Percentiles rank a stretch among this genome's conserved stretches.
phyloP scores from a whole-genome alignment of 2,329 filamentous ascomycete genomes.

The Aureobasidium subglaciale region DNA sequence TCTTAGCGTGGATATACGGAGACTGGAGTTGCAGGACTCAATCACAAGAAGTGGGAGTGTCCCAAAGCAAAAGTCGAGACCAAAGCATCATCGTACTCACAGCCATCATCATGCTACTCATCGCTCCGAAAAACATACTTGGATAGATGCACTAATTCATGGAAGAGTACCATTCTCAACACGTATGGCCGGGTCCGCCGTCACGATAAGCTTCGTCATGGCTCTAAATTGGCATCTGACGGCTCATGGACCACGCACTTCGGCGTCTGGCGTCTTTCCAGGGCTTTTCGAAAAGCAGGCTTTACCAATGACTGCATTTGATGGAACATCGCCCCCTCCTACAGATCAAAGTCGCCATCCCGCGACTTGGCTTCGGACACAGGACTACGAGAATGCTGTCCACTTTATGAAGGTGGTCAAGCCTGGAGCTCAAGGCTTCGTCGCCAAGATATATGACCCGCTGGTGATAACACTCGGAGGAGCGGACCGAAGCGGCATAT shows the following conservation, averaged over 20 bases:
- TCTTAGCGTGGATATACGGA: constrained; percentile 68
- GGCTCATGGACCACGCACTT: constrained; percentile 36
- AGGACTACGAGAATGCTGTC: constrained; percentile 70
- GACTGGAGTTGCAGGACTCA: constrained; percentile 68
- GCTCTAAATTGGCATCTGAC: constrained; percentile 75
- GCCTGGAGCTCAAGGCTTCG: constrained; percentile 61
- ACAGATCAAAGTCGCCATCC: constrained; percentile 72
- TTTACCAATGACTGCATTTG: constrained; percentile 14
- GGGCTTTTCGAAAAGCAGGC: constrained; percentile 15
- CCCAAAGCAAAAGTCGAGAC: constrained; percentile 22
- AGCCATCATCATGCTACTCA: constrained; percentile 12
- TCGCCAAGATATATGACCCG: constrained; percentile 68
- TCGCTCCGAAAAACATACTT: constrained; percentile 39
- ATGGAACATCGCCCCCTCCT: constrained; percentile 43
- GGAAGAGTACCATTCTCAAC: constrained; percentile 64
- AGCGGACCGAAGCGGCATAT: constrained; percentile 55
- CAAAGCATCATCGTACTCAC: not conserved
- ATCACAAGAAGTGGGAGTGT: constrained; percentile 45
- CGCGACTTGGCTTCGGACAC: constrained; percentile 66
- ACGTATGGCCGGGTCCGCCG: constrained; percentile 65
- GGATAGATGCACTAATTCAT: constrained; percentile 55
- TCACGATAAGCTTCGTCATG: constrained; percentile 65
- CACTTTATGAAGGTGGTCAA: constrained; percentile 73
- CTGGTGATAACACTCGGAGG: constrained; percentile 64
- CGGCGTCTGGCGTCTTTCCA: constrained; percentile 1